These are phyloP conservation scores for Aspergillus cejpii DNA, from an alignment of 2,329 filamentous ascomycete genomes.

Conservation along the genomic window DNA sequence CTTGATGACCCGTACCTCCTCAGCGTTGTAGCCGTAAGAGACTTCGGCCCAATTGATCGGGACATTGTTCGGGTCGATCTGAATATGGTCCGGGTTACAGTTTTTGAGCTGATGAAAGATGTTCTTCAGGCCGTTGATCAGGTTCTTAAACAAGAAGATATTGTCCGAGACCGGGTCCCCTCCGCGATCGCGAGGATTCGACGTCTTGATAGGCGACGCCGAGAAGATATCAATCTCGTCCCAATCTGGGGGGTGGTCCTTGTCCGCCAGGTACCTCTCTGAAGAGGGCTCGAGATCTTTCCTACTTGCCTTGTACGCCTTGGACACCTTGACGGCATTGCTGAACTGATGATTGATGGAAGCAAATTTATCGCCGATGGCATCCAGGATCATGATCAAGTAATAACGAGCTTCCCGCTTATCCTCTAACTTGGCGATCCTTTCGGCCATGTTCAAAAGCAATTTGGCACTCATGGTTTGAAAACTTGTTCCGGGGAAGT, in stretches of 20 bases:
- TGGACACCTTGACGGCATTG: constrained; percentile 90
- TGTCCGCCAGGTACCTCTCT: constrained; percentile 80
- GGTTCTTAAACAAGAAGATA: constrained; percentile 94
- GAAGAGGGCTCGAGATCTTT: constrained; percentile 59
- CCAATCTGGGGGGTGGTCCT: constrained; percentile 78
- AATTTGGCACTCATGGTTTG: constrained; percentile 99
- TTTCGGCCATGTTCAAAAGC: constrained; percentile 94
- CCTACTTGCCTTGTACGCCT: constrained; percentile 70
- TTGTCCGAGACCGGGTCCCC: constrained; percentile 91
- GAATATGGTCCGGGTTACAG: constrained; percentile 66
- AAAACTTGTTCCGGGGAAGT: constrained; percentile 94
- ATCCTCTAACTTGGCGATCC: constrained; percentile 86
- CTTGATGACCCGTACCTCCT: constrained; percentile 92
- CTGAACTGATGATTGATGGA: constrained; percentile 95
- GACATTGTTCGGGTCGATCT: constrained; percentile 68
- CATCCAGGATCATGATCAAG: constrained; percentile 93
- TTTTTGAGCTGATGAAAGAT: constrained; percentile 91
- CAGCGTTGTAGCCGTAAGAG: constrained; percentile 90
- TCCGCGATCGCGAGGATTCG: constrained; percentile 80
- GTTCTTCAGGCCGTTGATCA: constrained; percentile 92
- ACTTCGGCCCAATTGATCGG: constrained; percentile 92
- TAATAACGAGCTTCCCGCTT: constrained; percentile 94
- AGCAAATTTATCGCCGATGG: constrained; percentile 96
- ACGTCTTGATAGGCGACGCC: constrained; percentile 92
- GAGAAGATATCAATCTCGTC: constrained; percentile 97